Evolutionary conservation across 257 asterid genomes (phyloP).

Genomic region (Solanum sparsipilum): DNA sequence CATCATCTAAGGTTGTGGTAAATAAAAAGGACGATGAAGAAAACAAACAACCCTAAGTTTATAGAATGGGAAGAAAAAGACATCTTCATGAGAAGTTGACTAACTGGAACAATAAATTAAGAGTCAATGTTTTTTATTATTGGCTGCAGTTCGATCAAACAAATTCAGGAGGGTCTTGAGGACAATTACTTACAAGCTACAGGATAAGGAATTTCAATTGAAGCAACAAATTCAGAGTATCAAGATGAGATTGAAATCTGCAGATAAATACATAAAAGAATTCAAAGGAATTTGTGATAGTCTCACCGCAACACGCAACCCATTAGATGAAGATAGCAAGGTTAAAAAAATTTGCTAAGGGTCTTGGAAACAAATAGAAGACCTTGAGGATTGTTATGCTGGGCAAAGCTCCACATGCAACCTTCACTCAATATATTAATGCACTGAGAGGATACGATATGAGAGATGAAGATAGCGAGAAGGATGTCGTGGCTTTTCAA

Average conservation of each 20-base stretch:
- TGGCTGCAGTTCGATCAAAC: not conserved
- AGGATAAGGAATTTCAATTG: not conserved
- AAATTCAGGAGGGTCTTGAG: not conserved
- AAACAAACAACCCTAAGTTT: not conserved
- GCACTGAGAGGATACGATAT: not conserved
- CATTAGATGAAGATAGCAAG: not conserved
- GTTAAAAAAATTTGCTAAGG: not conserved
- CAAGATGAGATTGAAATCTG: not conserved
- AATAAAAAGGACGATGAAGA: not conserved
- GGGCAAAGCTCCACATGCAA: not conserved
- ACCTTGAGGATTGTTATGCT: not conserved
- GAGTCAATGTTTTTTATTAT: not conserved
- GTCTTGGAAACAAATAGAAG: not conserved
- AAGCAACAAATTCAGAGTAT: not conserved
- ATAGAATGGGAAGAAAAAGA: not conserved
- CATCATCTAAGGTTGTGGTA: not conserved
- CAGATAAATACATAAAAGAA: not conserved
- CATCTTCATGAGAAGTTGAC: not conserved
- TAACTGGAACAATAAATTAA: not conserved
- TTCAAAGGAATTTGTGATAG: not conserved
- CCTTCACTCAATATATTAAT: not conserved
- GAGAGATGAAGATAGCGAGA: not conserved
- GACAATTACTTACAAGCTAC: not conserved
- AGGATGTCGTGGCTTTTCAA: not conserved
- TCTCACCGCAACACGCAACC: not conserved